Evolutionary conservation across 2,329 filamentous ascomycete species (phyloP), one percentile per base, ranked within the genome.

Genomic region (Microdochium bolleyi): DNA sequence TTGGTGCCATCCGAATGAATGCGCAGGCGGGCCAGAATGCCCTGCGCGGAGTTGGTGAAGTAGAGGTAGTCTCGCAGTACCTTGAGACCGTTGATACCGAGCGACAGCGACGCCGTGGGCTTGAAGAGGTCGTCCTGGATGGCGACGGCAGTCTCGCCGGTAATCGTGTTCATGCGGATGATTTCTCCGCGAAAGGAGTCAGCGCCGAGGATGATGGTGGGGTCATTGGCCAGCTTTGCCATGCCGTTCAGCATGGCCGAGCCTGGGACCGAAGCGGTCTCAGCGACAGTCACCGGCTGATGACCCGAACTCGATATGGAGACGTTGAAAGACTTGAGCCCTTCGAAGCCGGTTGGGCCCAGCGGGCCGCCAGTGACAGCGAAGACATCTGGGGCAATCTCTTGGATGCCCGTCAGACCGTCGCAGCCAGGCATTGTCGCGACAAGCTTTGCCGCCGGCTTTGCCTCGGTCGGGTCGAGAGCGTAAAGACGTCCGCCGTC

Each of bases 21-120:
- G 38, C 34, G 51, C 24, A 63, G 48, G 1, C 55, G 53, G 27
- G 57, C 62, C 0, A 64, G 24, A 8, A 64, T 59, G 13, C 57
- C 53, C 1, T 69, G 71, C 24, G 74, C 61, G 50, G 75, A 75
- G 60, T 78, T 78, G 3, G 75, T 68, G 2, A 72, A 75, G 13
- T 72, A 73, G 57, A 78, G 68, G 53, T 72, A 70, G 11, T 74
- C 76, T 14, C 65, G 66, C 25, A 69, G 70, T 1, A 75, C 73
- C 4, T 64, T 70, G 21, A 72, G 57, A 0, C 73, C 72, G 1
- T 70, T 65, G 14, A 67, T 63, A 2, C 62, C 67, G 3, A 70
- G 58, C 0, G 62, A 64, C 59, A 65, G 58, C 27, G 62, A 58
- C 0, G 59, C 38, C 5, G 16, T 46, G 5, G 41, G 41, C 41